A percentile compares a stretch with the other conserved stretches of the same genome.
Conservation (phyloP, 257 asterid genomes). For the Jaltomata sinuosa region DNA sequence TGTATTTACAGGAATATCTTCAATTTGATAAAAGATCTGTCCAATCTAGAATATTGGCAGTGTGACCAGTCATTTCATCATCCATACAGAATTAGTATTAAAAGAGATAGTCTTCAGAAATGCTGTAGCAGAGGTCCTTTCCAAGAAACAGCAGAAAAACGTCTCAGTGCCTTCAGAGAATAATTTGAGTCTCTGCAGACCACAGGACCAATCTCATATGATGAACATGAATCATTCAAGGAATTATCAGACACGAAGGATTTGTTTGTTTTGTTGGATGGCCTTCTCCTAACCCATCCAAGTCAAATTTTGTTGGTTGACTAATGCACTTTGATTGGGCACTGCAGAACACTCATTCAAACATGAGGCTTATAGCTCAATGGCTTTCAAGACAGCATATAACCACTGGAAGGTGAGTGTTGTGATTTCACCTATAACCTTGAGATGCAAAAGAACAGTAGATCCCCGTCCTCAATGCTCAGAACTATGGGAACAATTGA, state of each 20-base stretch:
- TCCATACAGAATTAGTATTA: background rate
- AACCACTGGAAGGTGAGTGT: background rate
- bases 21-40: background rate
- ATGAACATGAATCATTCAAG: background rate
- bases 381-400: background rate
- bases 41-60: background rate
- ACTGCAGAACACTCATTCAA: background rate
- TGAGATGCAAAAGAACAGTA: background rate
- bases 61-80: background rate
- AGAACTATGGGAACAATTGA: background rate
- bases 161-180: background rate
- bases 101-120: background rate
- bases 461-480: background rate
- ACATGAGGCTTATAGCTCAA: background rate
- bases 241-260: background rate
- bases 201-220: background rate
- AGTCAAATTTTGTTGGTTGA: background rate
- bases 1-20: background rate
- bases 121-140: background rate
- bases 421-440: background rate
- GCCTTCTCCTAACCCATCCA: background rate
- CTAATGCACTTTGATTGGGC: background rate
- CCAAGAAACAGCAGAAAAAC: background rate
- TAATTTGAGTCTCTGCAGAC: background rate
- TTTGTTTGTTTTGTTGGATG: background rate